Conservation (phyloP, 2,329 filamentous ascomycete species). For the Trichophyton verrucosum region DNA sequence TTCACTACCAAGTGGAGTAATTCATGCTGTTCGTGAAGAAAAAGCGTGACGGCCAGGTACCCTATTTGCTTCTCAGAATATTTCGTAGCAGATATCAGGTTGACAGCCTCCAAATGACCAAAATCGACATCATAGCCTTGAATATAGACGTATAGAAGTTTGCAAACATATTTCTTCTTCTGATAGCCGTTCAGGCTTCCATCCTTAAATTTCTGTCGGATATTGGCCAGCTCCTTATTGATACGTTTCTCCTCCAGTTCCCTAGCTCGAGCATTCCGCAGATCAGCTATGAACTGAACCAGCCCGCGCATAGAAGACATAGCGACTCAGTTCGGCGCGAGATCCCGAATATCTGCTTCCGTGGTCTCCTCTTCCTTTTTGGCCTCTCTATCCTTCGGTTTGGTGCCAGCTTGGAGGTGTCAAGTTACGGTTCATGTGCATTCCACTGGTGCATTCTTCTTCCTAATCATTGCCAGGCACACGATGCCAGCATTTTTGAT, state of each 20-base stretch:
- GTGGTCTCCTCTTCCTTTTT: background rate
- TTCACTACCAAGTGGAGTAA: conserved; percentile 93
- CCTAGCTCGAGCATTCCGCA: conserved; percentile 85
- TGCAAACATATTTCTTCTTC: conserved; percentile 99
- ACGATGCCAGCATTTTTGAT: conserved; percentile 1
- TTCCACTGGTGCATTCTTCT: conserved; percentile 6
- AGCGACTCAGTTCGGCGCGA: conserved; percentile 8
- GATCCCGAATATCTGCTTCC: background rate
- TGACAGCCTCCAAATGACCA: conserved; percentile 94
- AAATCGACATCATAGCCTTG: conserved; percentile 99
- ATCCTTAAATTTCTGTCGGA: conserved; percentile 96
- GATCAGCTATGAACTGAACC: conserved; percentile 95
- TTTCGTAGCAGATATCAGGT: conserved; percentile 89
- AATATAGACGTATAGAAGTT: conserved; percentile 98
- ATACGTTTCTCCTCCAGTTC: conserved; percentile 98
- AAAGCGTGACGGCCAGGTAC: conserved; percentile 92
- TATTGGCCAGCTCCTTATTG: conserved; percentile 98
- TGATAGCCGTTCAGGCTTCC: conserved; percentile 90
- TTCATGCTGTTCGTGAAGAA: conserved; percentile 94
- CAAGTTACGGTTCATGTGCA: conserved; percentile 6
- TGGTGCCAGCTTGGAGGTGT: conserved; percentile 2
- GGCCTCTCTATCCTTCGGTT: background rate
- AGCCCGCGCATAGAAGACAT: conserved; percentile 53
- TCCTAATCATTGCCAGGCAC: conserved; percentile 2
- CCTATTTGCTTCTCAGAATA: conserved; percentile 99